These are phyloP conservation scores for Edaphochlamys debaryana DNA, from an alignment of 139 green algal genomes.

Conservation along the genomic window DNA sequence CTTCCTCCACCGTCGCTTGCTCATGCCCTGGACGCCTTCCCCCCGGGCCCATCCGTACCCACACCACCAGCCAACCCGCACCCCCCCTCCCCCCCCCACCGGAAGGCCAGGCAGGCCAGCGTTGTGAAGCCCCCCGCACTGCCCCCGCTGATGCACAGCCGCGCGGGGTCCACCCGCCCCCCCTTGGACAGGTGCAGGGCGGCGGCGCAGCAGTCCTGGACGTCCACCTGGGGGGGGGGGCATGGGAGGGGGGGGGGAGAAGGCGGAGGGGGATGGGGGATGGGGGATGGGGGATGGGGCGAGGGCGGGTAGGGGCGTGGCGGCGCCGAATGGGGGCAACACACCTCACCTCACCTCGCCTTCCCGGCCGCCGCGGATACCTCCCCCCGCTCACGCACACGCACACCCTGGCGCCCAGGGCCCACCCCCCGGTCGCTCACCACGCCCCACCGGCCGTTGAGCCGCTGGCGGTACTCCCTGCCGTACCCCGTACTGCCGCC, in stretches of 20 bases:
- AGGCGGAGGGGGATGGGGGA: no score
- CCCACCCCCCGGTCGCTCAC: constrained; percentile 42
- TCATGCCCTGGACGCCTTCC: no score
- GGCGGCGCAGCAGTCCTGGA: constrained; percentile 76
- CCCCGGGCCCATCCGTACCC: no score
- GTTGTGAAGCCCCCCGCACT: constrained; percentile 85
- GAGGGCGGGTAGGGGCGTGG: no score
- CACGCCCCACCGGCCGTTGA: constrained; percentile 74
- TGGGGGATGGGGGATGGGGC: no score
- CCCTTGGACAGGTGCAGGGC: constrained; percentile 50
- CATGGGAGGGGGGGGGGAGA: no score
- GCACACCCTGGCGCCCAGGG: no score
- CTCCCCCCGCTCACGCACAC: no score
- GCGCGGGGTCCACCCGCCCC: constrained; percentile 61
- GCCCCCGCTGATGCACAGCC: constrained; percentile 77
- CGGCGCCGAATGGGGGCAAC: no score
- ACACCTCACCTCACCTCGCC: no score
- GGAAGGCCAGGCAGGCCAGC: constrained; percentile 77
- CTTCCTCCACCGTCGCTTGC: no score
- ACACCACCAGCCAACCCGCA: not conserved
- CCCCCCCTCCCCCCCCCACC: constrained; percentile 17
- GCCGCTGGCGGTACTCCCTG: constrained; percentile 69
- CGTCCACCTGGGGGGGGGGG: constrained; percentile 53
- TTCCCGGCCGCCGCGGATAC: no score
- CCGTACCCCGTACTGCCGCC: constrained; percentile 81